phyloP scores from a whole-genome alignment of 2,329 filamentous ascomycete species.

The Amesomyces nigricolor region DNA sequence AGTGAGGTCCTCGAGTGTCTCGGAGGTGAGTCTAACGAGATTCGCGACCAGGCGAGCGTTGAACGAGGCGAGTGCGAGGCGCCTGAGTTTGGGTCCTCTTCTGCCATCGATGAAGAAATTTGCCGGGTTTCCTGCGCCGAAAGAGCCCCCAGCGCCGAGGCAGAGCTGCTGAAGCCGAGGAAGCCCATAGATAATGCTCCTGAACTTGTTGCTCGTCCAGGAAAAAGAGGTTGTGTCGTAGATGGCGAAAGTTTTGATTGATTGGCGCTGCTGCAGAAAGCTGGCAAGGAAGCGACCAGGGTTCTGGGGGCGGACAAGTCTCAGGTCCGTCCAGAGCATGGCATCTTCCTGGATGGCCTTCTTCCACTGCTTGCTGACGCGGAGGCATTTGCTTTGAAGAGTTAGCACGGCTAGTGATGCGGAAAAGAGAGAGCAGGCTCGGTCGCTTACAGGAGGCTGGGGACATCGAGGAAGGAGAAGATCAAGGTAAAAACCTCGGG shows the following conservation, averaged over 20 bases:
- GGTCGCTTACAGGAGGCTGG: conserved; percentile 12
- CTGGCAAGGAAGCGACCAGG: conserved; percentile 10
- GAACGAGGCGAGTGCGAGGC: conserved; percentile 8
- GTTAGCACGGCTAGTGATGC: background rate
- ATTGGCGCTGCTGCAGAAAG: conserved; percentile 18
- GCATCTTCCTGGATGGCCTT: conserved; percentile 8
- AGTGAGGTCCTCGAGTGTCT: conserved; percentile 10
- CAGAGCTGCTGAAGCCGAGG: conserved; percentile 16
- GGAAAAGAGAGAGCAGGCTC: background rate
- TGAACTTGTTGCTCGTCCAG: conserved; percentile 10
- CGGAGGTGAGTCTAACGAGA: background rate
- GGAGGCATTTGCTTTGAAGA: conserved; percentile 13
- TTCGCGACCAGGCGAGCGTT: background rate
- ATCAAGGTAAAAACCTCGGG: conserved; percentile 21
- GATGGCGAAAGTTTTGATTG: conserved; percentile 16
- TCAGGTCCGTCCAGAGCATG: conserved; percentile 17
- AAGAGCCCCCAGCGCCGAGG: conserved; percentile 2
- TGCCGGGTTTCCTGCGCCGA: background rate
- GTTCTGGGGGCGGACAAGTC: conserved; percentile 8
- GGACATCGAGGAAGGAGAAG: conserved; percentile 17
- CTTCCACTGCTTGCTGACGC: conserved; percentile 22
- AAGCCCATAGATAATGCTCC: conserved; percentile 11
- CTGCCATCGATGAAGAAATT: background rate
- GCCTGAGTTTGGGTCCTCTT: conserved; percentile 4
- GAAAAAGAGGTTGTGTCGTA: conserved; percentile 14